Conservation (phyloP, 306 rosid species). For the Prunus mira region DNA sequence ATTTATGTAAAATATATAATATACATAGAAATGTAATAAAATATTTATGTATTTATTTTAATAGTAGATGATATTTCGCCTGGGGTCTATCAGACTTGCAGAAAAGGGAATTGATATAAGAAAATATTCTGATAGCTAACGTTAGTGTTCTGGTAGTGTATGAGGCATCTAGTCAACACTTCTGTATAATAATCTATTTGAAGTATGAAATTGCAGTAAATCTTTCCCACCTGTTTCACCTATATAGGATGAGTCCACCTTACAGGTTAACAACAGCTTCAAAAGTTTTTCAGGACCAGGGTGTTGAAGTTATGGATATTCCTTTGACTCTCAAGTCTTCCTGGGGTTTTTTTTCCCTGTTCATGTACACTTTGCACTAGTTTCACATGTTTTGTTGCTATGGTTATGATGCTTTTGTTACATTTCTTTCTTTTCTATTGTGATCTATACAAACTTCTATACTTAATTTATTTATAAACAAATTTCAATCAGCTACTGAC, state of each 20-base stretch:
- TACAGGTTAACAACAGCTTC: background rate
- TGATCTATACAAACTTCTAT: background rate
- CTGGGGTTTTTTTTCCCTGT: background rate
- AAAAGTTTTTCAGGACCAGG: background rate
- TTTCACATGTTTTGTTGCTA: background rate
- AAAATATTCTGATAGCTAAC: background rate
- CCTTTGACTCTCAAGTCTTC: background rate
- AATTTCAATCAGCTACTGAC: conserved; percentile 15
- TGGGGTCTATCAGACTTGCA: background rate
- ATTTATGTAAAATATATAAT: background rate
- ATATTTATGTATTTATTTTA: background rate
- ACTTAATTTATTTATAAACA: background rate
- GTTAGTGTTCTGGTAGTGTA: background rate
- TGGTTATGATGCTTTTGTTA: background rate
- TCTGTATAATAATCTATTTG: background rate
- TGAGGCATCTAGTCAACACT: background rate
- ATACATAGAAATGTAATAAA: background rate
- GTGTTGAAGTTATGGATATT: background rate
- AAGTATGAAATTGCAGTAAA: background rate
- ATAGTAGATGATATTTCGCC: background rate
- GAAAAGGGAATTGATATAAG: background rate
- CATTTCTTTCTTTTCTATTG: background rate
- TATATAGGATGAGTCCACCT: background rate
- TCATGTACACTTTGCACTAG: background rate
- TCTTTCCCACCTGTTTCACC: background rate